Base-by-base conservation (phyloP, 495 filamentous ascomycete genomes). In the Aspergillus diversus region DNA sequence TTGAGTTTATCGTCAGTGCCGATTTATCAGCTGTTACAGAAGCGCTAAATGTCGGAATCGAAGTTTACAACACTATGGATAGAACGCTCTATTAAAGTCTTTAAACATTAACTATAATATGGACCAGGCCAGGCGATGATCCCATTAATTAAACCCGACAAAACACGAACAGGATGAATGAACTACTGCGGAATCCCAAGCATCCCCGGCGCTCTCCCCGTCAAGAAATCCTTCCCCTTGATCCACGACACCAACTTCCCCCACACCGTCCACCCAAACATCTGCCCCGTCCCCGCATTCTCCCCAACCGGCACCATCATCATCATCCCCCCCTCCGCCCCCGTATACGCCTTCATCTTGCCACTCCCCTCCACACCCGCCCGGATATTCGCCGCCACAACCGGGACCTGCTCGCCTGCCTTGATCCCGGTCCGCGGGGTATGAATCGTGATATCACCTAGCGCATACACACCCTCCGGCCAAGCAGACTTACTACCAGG, bases 231-330 rank as follows among this genome's bases (percentile, higher is more conserved):
- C 60, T 66, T 73, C 43, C 77, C 76, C 74, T 87, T 87, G 60
- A 78, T 35, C 49, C 75, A 75, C 67, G 66, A 71, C 16, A 86
- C 73, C 53, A 86, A 48, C 55, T 73, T 75, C 13, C 77, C 71
- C 61, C 75, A 85, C 2, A 75, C 57, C 52, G 69, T 74, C 63
- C 76, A 77, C 4, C 70, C 70, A 47, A 80, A 81, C 7, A 85
- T 55, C 68, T 85, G 82, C 1, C 84, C 83, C 0, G 81, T 83
- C 2, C 81, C 85, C 27, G 68, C 69, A 35, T 68, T 64, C 55
- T 67, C 71, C 1, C 85, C 85, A 3, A 87, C 33, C 11, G 79
- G 81, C 1, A 81, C 75, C 11, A 72, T 69, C 67, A 79, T 75
- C 64, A 73, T 60, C 11, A 71, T 50, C 27, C 66, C 16, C 73